Percentiles rank a stretch among this genome's conserved stretches.
Evolutionary conservation across 148 eudicot genomes (phyloP).

Genomic region (Vaccinium corymbosum): DNA sequence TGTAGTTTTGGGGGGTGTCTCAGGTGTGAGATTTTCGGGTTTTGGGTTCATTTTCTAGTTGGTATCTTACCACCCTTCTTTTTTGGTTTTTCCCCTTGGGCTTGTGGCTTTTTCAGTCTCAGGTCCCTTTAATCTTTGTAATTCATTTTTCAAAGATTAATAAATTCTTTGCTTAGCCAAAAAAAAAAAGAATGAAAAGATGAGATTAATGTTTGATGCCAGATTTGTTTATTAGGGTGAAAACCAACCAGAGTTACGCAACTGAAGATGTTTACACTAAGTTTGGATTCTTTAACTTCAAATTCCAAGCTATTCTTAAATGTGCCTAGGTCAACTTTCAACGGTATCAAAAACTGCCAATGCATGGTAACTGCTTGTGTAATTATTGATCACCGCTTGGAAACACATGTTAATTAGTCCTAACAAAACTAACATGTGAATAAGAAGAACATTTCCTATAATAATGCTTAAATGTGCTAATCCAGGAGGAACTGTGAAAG

Average conservation of each 20-base stretch:
- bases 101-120: too few species aligned
- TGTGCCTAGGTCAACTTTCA: neutral
- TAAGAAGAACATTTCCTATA: neutral
- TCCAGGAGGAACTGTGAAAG: neutral
- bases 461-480: slow-evolving; percentile 4
- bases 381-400: neutral
- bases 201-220: too few species aligned
- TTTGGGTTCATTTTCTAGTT: too few species aligned
- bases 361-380: neutral
- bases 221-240: neutral
- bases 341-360: neutral
- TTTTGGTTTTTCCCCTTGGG: too few species aligned
- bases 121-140: too few species aligned
- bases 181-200: too few species aligned
- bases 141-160: too few species aligned
- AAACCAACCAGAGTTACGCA: neutral
- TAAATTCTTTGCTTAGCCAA: too few species aligned
- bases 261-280: neutral
- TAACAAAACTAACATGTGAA: slow-evolving; percentile 7
- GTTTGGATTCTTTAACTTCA: slow-evolving; percentile 10
- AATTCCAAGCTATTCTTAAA: slow-evolving; percentile 4
- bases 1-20: too few species aligned
- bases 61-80: too few species aligned
- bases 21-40: too few species aligned
- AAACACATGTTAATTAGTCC: neutral